Evolutionary conservation across 2,329 filamentous ascomycete genomes (phyloP), one percentile per base, ranked within the genome.

Genomic region (Cladobotryum mycophilum): DNA sequence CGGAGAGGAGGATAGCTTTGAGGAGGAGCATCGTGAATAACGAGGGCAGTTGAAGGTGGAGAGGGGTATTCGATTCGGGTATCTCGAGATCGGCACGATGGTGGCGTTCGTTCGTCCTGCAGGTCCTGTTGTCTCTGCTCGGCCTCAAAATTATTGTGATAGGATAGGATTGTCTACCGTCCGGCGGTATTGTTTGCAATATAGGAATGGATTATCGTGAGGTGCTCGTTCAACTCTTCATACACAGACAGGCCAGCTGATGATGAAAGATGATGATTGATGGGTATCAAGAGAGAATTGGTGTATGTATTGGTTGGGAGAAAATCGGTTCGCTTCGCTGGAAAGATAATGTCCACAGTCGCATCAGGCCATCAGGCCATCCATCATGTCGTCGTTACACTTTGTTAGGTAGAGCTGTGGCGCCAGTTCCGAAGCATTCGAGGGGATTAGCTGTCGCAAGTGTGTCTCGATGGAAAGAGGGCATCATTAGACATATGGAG

Each of bases 101-200:
- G 25, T 30, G 25, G 25, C 25, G 25, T 30, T 30, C 11, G 35
- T 4, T 4, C 35, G 36, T 38, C 36, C 13, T 42, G 15, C 18
- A 11, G 40, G 20, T 41, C 5, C n/a, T 4, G 18, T 30, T 25
- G 25, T 11, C 25, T 30, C 25, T 30, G 6, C 25, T 30, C 9
- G 25, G 6, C 25, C 25, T 30, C 25, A 30, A 30, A 41, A 11
- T 37, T 40, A 36, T 14, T 48, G 20, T 45, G 45, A 45, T 48
- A 18, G 41, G 45, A 45, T 48, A 18, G 41, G 44, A 52, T 13
- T 12, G 9, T 30, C 25, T 42, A 14, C 51, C 51, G 51, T 49
- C 51, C 51, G 45, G 51, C 51, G 51, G 51, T 42, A 37, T 17
- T 15, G 36, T 36, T 41, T 44, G 49, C n/a, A n/a, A 45, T 20